Conservation (phyloP, 2,329 filamentous ascomycete species). For the Fusarium sp. region DNA sequence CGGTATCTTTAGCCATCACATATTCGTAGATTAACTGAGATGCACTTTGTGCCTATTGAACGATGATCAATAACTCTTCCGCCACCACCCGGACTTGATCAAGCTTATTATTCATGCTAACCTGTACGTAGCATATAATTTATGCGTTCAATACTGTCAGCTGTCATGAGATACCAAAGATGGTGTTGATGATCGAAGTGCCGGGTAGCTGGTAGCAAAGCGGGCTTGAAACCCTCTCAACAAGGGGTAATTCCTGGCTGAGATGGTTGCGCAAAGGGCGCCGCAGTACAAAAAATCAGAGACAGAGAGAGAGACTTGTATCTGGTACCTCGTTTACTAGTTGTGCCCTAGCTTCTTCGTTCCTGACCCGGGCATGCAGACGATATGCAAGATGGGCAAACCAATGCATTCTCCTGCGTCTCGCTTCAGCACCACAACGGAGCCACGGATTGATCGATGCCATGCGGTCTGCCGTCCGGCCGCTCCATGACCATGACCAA, state of each 20-base stretch:
- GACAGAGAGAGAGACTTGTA: background rate
- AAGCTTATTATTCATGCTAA: slow-evolving; percentile 1
- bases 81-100: slow-evolving; percentile 11
- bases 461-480: slow-evolving; percentile 8
- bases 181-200: slow-evolving; percentile 9
- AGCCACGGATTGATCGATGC: slow-evolving; percentile 26
- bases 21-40: background rate
- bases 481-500: background rate
- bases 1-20: slow-evolving; percentile 12
- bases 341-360: slow-evolving; percentile 35
- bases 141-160: slow-evolving; percentile 1
- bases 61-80: background rate
- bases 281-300: slow-evolving; percentile 2
- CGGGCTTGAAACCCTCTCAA: background rate
- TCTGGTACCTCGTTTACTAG: slow-evolving; percentile 29
- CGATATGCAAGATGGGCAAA: slow-evolving; percentile 34
- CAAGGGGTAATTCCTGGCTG: background rate
- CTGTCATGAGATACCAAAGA: slow-evolving; percentile 7
- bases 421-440: slow-evolving; percentile 42
- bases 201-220: slow-evolving; percentile 21
- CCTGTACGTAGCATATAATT: background rate
- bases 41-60: background rate
- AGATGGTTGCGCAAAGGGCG: slow-evolving; percentile 26
- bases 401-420: slow-evolving; percentile 45
- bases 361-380: slow-evolving; percentile 36